Evolutionary conservation across 352 stramenopile species (phyloP).

Genomic region (Lagenidium giganteum): DNA sequence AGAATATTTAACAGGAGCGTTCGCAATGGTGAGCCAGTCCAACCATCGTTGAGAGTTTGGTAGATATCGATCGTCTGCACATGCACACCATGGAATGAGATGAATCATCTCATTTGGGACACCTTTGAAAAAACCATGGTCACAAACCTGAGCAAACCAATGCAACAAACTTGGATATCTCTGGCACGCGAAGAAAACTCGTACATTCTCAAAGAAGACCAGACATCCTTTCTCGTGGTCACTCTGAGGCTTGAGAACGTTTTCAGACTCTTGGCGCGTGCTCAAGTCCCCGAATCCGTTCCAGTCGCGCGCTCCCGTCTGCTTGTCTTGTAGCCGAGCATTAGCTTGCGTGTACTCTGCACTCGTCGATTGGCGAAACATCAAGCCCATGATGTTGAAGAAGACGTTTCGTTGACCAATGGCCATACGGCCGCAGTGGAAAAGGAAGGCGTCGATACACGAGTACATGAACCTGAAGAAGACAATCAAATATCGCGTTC

Average conservation of each 20-base stretch:
- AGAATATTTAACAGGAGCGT: constrained; percentile 73
- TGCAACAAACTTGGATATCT: constrained; percentile 78
- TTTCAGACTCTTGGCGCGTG: too few species aligned
- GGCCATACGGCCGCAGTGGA: constrained; percentile 70
- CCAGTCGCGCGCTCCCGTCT: constrained; percentile 8
- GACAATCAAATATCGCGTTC: constrained; percentile 29
- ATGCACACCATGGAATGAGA: background rate
- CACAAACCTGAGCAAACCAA: constrained; percentile 75
- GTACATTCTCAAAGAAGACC: constrained; percentile 64
- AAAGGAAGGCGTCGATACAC: constrained; percentile 71
- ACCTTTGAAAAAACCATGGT: background rate
- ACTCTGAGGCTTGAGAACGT: too few species aligned
- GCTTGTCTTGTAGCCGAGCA: too few species aligned
- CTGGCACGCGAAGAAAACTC: constrained; percentile 76
- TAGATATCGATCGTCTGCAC: constrained; percentile 71
- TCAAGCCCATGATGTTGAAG: constrained; percentile 55
- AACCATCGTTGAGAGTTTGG: constrained; percentile 65
- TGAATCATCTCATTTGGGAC: background rate
- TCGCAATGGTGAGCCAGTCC: constrained; percentile 49
- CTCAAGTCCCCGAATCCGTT: constrained; percentile 1
- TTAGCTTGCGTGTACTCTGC: too few species aligned
- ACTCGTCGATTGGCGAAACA: constrained; percentile 69
- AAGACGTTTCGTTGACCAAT: constrained; percentile 76
- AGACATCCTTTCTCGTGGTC: too few species aligned
- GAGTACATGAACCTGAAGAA: constrained; percentile 84